Percentiles rank a stretch among this genome's conserved stretches.
Conservation (phyloP, 805 yeast species). For the Cyberlindnera maclurae region DNA sequence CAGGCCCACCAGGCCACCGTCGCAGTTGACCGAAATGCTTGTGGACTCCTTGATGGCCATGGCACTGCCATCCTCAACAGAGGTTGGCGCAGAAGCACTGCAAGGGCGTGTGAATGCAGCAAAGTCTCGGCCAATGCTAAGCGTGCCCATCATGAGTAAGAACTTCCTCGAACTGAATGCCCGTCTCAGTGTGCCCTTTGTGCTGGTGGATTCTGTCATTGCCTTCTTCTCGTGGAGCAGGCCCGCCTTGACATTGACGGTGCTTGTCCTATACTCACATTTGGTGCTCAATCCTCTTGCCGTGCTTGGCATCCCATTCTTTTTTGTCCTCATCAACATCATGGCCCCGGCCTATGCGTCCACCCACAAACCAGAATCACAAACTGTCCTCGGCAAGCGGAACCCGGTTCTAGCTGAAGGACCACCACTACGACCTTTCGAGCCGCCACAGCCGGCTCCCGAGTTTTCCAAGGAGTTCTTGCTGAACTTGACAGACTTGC, state of each 20-base stretch:
- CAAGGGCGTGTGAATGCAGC: slow-evolving; percentile 54
- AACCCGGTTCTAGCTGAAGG: slow-evolving; percentile 45
- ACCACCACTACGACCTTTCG: slow-evolving; percentile 20
- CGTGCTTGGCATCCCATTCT: slow-evolving; percentile 46
- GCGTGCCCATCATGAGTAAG: slow-evolving; percentile 61
- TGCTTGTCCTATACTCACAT: slow-evolving; percentile 43
- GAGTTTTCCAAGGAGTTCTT: slow-evolving; percentile 74
- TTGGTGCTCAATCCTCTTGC: slow-evolving; percentile 54
- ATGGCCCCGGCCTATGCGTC: slow-evolving; percentile 62
- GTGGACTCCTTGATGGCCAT: slow-evolving; percentile 64
- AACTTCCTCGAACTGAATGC: slow-evolving; percentile 59
- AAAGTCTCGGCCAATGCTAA: slow-evolving; percentile 57
- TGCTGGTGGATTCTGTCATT: slow-evolving; percentile 48
- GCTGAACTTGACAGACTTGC: slow-evolving; percentile 74
- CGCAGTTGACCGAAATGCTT: slow-evolving; percentile 53
- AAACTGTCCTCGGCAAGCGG: slow-evolving; percentile 19
- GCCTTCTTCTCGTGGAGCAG: slow-evolving; percentile 57
- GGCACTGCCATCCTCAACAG: slow-evolving; percentile 62
- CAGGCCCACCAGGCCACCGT: not conserved
- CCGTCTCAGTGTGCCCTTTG: slow-evolving; percentile 55
- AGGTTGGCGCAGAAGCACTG: slow-evolving; percentile 36
- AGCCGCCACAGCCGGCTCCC: slow-evolving; percentile 51
- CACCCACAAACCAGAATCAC: slow-evolving; percentile 56
- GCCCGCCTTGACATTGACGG: slow-evolving; percentile 53
- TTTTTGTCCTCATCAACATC: slow-evolving; percentile 43